Base-by-base conservation (phyloP, 306 rosid genomes). In the Trichosanthes cucumerina region DNA sequence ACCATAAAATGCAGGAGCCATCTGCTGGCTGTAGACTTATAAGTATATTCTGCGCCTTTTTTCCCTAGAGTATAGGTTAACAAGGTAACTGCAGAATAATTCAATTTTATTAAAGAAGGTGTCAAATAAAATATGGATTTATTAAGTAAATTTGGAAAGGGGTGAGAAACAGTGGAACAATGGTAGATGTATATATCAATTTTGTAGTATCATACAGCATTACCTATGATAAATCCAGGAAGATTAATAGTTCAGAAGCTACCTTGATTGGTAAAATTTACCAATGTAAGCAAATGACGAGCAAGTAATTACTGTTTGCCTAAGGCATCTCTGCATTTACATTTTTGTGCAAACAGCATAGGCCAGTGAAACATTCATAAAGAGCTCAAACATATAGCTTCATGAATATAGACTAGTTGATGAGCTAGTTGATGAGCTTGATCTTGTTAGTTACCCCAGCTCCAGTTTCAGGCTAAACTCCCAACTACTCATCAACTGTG, bases 1-100 rank as follows among this genome's bases (percentile, higher is more conserved):
- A 71, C 81, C 60, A 78, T 39, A 77, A 81, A 83, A 60, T 41
- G 71, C 57, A 58, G 80, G 26, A 44, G 68, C 66, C 83, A 59
- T 43, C 75, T 80, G 78, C 80, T 60, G 64, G 63, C 78, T 82
- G 65, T 44, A 70, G 77, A 52, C 80, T 78, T 34, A 34, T 74
- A 26, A 73, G 44, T 33, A 64, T 77, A 59, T 49, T 18, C 68
- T 70, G 64, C 81, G 19, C 62, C 52, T 77, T 76, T 53, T 84
- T 75, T 52, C 65, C 77, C 64, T 50, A 13, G 13, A 49, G 56
- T 21, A 6, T 73, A 41, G 47, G 46, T 76, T 81, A 80, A 80
- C 53, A 82, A 76, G 78, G 71, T 80, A 57, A 77, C 62, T 78
- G 79, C 50, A 78, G 76, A 34, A 74, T 77, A 26, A 44, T 78